These are phyloP conservation scores for Saksenaea oblongispora DNA, from an alignment of 371 early-diverging fungal genomes.

Conservation along the genomic window DNA sequence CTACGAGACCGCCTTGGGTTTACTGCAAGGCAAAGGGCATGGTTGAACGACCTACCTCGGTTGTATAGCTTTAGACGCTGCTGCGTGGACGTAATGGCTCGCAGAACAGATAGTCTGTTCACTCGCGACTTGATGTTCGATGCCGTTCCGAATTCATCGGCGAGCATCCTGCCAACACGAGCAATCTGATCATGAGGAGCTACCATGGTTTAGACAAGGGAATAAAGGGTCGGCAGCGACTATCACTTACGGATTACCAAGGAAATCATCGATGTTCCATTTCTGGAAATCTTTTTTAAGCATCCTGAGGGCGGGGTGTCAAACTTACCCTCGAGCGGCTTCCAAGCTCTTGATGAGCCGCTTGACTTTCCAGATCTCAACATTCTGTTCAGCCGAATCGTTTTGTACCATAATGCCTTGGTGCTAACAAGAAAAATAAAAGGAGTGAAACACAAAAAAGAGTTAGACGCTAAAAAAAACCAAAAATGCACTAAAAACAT, in stretches of 20 bases:
- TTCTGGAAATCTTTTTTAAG: slow-evolving; percentile 53
- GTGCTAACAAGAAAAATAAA: background rate
- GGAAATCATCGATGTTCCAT: slow-evolving; percentile 99
- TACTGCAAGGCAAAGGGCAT: too few species aligned
- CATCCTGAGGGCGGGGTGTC: background rate
- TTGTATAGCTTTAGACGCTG: slow-evolving; percentile 97
- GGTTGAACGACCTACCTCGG: too few species aligned
- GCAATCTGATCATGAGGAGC: slow-evolving; percentile 96
- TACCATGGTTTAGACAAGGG: slow-evolving; percentile 10
- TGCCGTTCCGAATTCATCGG: slow-evolving; percentile 99
- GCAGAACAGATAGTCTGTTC: slow-evolving; percentile 97
- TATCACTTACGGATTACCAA: slow-evolving; percentile 86
- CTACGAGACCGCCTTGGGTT: too few species aligned
- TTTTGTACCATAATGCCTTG: background rate
- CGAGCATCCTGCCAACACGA: slow-evolving; percentile 92
- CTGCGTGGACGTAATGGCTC: slow-evolving; percentile 99
- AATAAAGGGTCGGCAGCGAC: background rate
- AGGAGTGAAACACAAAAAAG: background rate
- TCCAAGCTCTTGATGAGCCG: slow-evolving; percentile 96
- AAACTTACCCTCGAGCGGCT: slow-evolving; percentile 89
- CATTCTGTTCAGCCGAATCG: slow-evolving; percentile 64
- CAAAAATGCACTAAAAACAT: background rate
- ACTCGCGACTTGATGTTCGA: slow-evolving; percentile 99
- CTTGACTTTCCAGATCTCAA: slow-evolving; percentile 98
- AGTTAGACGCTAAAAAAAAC: background rate